Base-by-base conservation (phyloP, 495 filamentous ascomycete genomes). In the Lophium mytilinum region DNA sequence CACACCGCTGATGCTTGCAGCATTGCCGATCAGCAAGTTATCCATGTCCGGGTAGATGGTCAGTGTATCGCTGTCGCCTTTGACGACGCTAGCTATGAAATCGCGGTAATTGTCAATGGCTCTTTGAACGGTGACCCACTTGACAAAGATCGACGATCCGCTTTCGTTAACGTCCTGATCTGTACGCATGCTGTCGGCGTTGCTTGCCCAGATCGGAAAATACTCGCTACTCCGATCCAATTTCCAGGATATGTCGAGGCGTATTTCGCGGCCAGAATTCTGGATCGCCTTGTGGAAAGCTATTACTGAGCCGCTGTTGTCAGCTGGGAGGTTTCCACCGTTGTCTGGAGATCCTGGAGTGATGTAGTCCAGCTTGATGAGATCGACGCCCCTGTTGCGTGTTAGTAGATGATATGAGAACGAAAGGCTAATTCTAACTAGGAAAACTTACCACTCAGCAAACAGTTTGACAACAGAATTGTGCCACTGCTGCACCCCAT, bases 21-120 rank as follows among this genome's bases (percentile, higher is more conserved):
- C 42, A 39, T 70, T 70, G 21, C 56, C 68, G 11, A 65, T 55
- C 34, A 67, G 67, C 9, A 65, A 43, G 37, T 64, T 66, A 42
- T 68, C 68, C 66, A 69, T 69, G 41, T 70, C 68, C 1, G 68
- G 64, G 46, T 69, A 65, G 6, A 67, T 61, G 8, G 58, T 69
- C 17, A 66, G 43, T 36, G 66, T 55, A 15, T 46, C 52, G 4
- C 30, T 12, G 21, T 64, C 55, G 11, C 60, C 12, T 11, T 11
- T 58, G 52, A 58, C 59, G 3, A 62, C 55, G 4, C 53, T 48
- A 18, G 47, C 48, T 46, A 70, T 67, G 50, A 68, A 70, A 41
- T 68, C 63, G 17, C 68, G 58, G 48, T 70, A 70, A 53, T 67
- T 65, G 14, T 70, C 68, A 43, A 70, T 66, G 34, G 68, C 60